Conservation (phyloP, 768 basidiomycete species). For the Jaapia argillacea region DNA sequence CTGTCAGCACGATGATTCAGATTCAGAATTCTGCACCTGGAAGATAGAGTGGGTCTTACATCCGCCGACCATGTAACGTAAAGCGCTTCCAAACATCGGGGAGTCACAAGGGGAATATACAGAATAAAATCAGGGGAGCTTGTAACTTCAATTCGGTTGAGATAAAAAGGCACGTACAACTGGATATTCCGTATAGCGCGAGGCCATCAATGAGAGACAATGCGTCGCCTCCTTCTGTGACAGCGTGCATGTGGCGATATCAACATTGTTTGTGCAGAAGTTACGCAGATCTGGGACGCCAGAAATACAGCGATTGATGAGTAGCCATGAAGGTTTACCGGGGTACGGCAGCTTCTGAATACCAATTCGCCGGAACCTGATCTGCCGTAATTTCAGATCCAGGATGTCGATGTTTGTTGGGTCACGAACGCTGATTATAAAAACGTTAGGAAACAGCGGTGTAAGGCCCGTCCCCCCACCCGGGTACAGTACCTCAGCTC, state of each 20-base stretch:
- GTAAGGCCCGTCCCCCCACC: no score
- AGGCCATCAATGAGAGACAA: not conserved
- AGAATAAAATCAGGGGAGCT: no score
- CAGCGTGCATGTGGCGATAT: no score
- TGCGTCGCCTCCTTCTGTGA: no score
- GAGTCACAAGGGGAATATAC: not conserved
- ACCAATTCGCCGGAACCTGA: not conserved
- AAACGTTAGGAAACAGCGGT: no score
- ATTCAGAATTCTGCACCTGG: not conserved
- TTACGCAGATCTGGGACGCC: no score
- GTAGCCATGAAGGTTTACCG: not conserved
- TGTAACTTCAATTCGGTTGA: no score
- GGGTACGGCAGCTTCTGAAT: not conserved
- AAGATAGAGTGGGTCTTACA: not conserved
- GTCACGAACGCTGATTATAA: no score
- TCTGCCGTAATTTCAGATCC: slow-evolving; percentile 7
- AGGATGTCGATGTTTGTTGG: no score
- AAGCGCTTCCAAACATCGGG: not conserved
- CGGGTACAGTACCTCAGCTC: no score
- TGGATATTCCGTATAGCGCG: not conserved
- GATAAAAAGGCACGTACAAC: not conserved
- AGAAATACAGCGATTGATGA: not conserved
- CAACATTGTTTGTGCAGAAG: no score
- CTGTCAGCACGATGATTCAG: not conserved
- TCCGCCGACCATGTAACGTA: not conserved